phyloP scores from a whole-genome alignment of 2,329 filamentous ascomycete genomes.

The Ophiognomonia clavigignenti-juglandacearum region DNA sequence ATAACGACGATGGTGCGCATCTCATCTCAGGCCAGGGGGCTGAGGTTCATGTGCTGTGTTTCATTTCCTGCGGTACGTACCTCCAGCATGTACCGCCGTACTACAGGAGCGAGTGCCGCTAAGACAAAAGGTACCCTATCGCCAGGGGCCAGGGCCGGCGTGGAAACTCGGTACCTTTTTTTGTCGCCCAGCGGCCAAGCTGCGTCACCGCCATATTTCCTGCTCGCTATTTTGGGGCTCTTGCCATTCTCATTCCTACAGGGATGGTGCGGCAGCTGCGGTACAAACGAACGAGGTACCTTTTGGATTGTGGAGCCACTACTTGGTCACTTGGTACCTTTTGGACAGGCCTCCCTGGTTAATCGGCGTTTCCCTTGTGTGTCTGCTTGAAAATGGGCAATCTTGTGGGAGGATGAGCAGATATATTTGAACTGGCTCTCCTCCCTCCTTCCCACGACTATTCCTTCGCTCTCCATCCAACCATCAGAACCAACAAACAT shows the following conservation, averaged over 20 bases:
- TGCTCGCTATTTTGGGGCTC: slow-evolving; percentile 11
- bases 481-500: no score
- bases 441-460: neutral
- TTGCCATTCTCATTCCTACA: slow-evolving; percentile 15
- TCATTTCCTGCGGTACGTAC: slow-evolving; percentile 16
- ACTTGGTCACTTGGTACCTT: neutral
- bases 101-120: no score
- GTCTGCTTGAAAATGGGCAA: slow-evolving; percentile 1
- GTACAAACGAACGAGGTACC: slow-evolving; percentile 15
- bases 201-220: slow-evolving; percentile 16
- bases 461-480: neutral
- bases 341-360: neutral
- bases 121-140: neutral
- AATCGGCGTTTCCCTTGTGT: neutral
- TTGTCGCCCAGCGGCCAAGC: slow-evolving; percentile 2
- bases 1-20: slow-evolving; percentile 15
- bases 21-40: slow-evolving; percentile 9
- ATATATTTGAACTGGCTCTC: slow-evolving; percentile 7
- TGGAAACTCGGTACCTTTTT: slow-evolving; percentile 3
- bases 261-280: slow-evolving; percentile 15
- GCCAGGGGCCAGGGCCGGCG: slow-evolving; percentile 1
- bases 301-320: neutral
- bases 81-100: neutral
- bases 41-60: slow-evolving; percentile 8
- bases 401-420: slow-evolving; percentile 1